A percentile compares a stretch with the other conserved stretches of the same genome.
phyloP scores from a whole-genome alignment of 805 yeast species.

The Cyberlindnera japonica region DNA sequence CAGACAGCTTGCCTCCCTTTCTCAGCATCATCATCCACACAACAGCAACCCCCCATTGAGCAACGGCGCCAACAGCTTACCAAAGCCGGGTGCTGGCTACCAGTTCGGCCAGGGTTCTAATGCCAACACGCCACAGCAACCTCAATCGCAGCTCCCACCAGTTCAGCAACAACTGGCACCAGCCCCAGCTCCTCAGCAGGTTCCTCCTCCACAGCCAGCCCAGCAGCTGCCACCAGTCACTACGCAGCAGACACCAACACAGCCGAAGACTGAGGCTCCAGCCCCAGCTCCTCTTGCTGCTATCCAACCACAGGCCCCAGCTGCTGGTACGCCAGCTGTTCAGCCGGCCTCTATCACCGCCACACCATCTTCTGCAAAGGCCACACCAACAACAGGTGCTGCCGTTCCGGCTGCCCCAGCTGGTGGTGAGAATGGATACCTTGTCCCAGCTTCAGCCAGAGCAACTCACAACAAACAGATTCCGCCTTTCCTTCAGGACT shows the following conservation, averaged over 20 bases:
- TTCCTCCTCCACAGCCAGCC: constrained; percentile 23
- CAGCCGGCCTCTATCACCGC: constrained; percentile 27
- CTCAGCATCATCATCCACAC: constrained; percentile 37
- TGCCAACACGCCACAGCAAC: constrained; percentile 31
- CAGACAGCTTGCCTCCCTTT: constrained; percentile 44
- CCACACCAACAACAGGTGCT: constrained; percentile 15
- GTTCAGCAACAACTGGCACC: constrained; percentile 31
- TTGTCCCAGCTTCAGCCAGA: constrained; percentile 38
- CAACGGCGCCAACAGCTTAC: constrained; percentile 25
- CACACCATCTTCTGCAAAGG: constrained; percentile 14
- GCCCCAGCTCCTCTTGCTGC: constrained; percentile 11
- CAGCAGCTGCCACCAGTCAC: constrained; percentile 28
- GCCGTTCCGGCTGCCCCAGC: constrained; percentile 20
- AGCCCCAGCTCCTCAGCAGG: constrained; percentile 24
- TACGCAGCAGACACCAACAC: constrained; percentile 33
- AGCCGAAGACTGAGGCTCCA: constrained; percentile 28
- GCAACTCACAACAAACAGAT: constrained; percentile 63
- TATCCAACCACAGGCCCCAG: constrained; percentile 21
- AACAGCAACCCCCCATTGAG: constrained; percentile 21
- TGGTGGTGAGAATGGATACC: constrained; percentile 27
- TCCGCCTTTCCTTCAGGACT: constrained; percentile 75
- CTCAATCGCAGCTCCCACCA: constrained; percentile 33
- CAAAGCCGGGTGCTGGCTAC: constrained; percentile 21
- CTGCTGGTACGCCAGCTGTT: constrained; percentile 15
- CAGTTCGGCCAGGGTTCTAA: constrained; percentile 18